Evolutionary conservation across 805 yeast genomes (phyloP), one percentile per base, ranked within the genome.

Genomic region (Diddensiella transvaalensis): DNA sequence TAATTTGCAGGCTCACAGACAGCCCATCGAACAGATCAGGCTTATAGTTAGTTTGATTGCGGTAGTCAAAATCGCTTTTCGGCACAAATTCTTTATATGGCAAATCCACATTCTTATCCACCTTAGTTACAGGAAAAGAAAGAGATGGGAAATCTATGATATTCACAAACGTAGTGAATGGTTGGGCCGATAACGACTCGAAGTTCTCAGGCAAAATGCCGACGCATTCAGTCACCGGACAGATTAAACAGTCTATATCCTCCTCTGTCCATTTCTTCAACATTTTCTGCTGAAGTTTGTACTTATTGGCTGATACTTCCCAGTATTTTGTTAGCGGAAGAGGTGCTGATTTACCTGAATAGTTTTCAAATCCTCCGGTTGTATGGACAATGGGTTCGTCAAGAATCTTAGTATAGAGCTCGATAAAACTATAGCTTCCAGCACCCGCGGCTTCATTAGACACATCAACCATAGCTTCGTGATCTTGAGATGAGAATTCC

Each of bases 121-220:
- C 68, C 2, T 33, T 37, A 8, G 47, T 41, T 3, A 42, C 48
- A 13, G 67, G 67, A 44, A 63, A 54, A 6, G 62, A 58, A 2
- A 63, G 76, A 35, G 82, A 78, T 36, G 95, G 89, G 59, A 79
- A 72, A 64, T 86, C 95, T 53, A 84, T 65, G 50, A 85, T 61
- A 67, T 86, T 85, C 78, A 80, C 86, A 53, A 83, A 73, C 2
- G 88, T 69, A 3, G 91, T 84, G 71, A 86, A 86, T 38, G 88
- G 87, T 45, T 60, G 18, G 2, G 23, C 6, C 29, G 22, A 13
- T 13, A 18, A 11, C 6, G 10, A 11, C 13, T 35, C 32, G 32
- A 44, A 15, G 3, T 36, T 4, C 18, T 21, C 13, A 21, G 33
- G 22, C 22, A 44, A 24, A 5, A 13, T 8, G n/a, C 93, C 87